A percentile compares a stretch with the other conserved stretches of the same genome.
phyloP scores from a whole-genome alignment of 495 filamentous ascomycete species.

The Aspergillus baeticus region DNA sequence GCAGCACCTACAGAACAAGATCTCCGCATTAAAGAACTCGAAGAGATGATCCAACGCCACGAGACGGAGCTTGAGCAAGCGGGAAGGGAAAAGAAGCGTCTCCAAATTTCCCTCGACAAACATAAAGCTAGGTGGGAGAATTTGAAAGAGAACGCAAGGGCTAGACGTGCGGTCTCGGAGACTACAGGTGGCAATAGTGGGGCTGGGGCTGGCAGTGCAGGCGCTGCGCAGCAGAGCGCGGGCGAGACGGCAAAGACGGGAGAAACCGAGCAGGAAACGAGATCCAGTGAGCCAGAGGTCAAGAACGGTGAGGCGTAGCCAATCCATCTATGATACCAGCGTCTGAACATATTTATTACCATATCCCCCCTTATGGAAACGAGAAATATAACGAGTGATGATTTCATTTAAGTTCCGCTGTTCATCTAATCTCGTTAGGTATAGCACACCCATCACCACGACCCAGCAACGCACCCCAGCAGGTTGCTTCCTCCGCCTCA shows the following conservation, averaged over 20 bases:
- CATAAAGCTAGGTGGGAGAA: conserved; percentile 83
- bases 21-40: conserved; percentile 46
- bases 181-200: conserved; percentile 1
- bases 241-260: background rate
- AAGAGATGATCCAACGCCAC: conserved; percentile 43
- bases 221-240: background rate
- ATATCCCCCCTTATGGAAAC: background rate
- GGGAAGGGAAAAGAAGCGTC: conserved; percentile 67
- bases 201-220: background rate
- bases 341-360: background rate
- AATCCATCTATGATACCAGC: background rate
- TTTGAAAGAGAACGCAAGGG: conserved; percentile 80
- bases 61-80: conserved; percentile 56
- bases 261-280: conserved; percentile 2
- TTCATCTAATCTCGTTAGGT: no score
- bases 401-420: no score
- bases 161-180: conserved; percentile 35
- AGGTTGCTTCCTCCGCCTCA: no score
- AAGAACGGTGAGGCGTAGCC: background rate
- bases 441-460: no score
- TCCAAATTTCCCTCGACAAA: conserved; percentile 59
- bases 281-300: background rate
- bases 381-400: background rate
- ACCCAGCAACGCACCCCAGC: no score
- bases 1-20: conserved; percentile 32